Evolutionary conservation across 2,329 filamentous ascomycete genomes (phyloP), one percentile per base, ranked within the genome.

Genomic region (Colletotrichum phormii): DNA sequence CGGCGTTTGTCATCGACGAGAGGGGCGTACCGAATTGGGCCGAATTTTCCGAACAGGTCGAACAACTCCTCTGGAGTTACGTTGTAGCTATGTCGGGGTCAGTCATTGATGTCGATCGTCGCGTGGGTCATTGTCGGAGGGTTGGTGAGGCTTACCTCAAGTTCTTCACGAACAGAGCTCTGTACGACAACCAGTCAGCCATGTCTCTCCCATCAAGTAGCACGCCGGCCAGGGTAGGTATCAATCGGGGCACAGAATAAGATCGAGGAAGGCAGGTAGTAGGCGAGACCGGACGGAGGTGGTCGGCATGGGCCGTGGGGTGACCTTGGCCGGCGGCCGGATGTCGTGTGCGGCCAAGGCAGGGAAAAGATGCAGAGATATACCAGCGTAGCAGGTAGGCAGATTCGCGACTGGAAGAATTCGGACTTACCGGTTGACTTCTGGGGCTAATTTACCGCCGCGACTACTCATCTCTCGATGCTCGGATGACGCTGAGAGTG

Each of bases 141-240:
- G 79, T 90, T 87, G 77, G 89, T 86, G 68, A 71, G 71, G 86
- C 88, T 78, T 85, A 97, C 95, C 94, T 97, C 88, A 98, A 91
- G 91, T 99, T 98, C 94, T 98, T 98, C 81, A 98, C 96, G 91
- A 98, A 98, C 89, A 99, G 94, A 93, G 97, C 96, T 92, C 96
- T 98, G 78, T 75, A 77, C 61, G 65, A 33, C 60, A 68, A 46
- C 37, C 33, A 64, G 83, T 85, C 77, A 85, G 83, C 75, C 74
- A 75, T 54, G 46, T 67, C 42, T 63, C 51, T 35, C 53, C 53
- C 64, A 60, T 61, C 57, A 69, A 49, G 31, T 37, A 35, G 42
- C 51, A n/a, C 29, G 54, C 68, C 22, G 18, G 5, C 42, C 42
- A 62, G 51, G 51, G 37, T 42, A 65, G 58, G 3, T 60, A 68